Base-by-base conservation (phyloP, 495 filamentous ascomycete species). In the Tetracladium setigerum region DNA sequence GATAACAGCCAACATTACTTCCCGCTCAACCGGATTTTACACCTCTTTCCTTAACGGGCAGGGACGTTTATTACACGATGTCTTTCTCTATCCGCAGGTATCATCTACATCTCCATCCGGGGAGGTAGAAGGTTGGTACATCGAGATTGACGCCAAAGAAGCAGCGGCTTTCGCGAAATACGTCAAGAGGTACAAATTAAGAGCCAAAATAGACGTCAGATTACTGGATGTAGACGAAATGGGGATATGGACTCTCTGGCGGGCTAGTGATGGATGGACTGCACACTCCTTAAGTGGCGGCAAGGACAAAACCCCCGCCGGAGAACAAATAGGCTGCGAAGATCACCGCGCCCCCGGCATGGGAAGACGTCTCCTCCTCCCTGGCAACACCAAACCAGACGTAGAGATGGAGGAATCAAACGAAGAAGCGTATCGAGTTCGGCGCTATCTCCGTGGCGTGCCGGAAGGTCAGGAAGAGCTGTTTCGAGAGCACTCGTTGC, bases 401-500 rank as follows among this genome's bases (percentile, higher is more conserved):
- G 22, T 16, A 59, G 64, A 56, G 1, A 39, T 59, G 7, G 55
- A 62, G 3, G 41, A 49, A 4, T 44, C 50, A 14, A 49, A 51
- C 14, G 68, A 74, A 44, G 49, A 47, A 1, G 58, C 56, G 5
- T 91, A 94, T 64, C 79, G 65, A 14, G 62, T 95, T 11, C 79
- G 85, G 1, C 73, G 92, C 15, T 86, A 87, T 40, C 63, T 92
- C 24, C 67, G 74, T 32, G 92, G 94, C 46, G 76, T 98, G 1
- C 68, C 91, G 0, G 92, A 98, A 64, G 92, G 92, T 5, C 83
- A 84, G 57, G 51, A 54, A 1, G 92, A 98, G 70, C 81, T 98
- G 13, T 61, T 77, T 17, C 62, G 68, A 38, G 84, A 81, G 36
- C 63, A 71, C 2, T 81, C 87, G 19, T 67, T 97, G 38, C 88